Evolutionary conservation across 1,284 basidiomycete species (phyloP), one percentile per base, ranked within the genome.

Genomic region (Cutaneotrichosporon curvatum): DNA sequence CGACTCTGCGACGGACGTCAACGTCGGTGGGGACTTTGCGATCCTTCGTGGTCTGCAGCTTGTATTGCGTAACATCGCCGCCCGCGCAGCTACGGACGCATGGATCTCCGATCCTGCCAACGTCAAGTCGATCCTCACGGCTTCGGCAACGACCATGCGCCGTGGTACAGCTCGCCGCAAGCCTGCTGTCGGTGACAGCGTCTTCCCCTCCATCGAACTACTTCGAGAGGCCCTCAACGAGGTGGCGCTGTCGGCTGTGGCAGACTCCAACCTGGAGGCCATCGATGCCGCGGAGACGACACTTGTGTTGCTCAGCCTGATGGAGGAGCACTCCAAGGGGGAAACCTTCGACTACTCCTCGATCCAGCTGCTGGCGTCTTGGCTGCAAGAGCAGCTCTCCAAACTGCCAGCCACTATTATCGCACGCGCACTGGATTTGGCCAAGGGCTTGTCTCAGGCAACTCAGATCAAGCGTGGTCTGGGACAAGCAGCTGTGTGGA

Each of bases 401-500:
- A 40, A 54, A 1, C 53, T 66, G 2, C 34, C 39, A 1, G 33
- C 56, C 10, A 12, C 44, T 5, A 33, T 53, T 11, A 28, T 49
- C 0, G 32, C 61, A 12, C 38, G 54, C 6, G 30, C 32, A 2
- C 28, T 35, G 11, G 44, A 40, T 11, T 58, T 58, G 11, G 45
- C 63, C 5, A 33, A 34, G 16, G 36, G 38, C 7, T 58, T 73
- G 7, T 60, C 60, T 1, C 57, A 62, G 36, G 57, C 67, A 2
- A 62, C 70, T 15, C 53, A 55, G n/a, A 45, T 73, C 49, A 68
- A 63, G 4, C 55, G 62, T 11, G 73, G 75, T 34, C 54, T 70
- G 15, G 71, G 70, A 8, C 72, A 75, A 60, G 55, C 66, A 3
- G 56, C 66, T 18, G 61, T 76, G 14, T 76, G 74, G 74, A 78